A percentile compares a stretch with the other conserved stretches of the same genome.
These are phyloP conservation scores for Cucurbita argyrosperma DNA, from an alignment of 306 rosid species.

Conservation along the genomic window DNA sequence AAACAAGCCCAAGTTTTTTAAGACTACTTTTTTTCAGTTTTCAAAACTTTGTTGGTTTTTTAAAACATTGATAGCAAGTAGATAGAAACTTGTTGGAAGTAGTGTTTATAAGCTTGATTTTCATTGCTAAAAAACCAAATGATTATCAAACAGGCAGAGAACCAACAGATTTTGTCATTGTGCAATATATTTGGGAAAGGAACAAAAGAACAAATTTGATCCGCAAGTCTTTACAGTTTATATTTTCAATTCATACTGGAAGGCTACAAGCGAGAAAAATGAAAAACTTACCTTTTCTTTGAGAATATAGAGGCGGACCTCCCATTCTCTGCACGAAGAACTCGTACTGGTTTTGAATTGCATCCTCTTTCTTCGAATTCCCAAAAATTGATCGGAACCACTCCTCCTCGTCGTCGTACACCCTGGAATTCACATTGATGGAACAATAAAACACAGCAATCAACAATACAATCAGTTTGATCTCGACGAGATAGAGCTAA, in stretches of 20 bases:
- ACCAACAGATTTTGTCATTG: not conserved
- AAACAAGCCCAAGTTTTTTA: not conserved
- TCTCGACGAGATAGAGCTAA: not conserved
- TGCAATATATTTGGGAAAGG: not conserved
- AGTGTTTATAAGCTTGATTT: not conserved
- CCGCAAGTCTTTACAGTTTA: not conserved
- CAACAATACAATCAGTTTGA: not conserved
- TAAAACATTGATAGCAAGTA: too few relatives aligned
- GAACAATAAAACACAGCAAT: not conserved
- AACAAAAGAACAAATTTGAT: not conserved
- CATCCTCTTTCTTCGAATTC: constrained; percentile 44
- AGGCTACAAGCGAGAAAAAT: not conserved
- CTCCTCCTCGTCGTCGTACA: constrained; percentile 60
- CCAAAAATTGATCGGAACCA: constrained; percentile 76
- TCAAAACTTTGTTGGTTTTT: too few relatives aligned
- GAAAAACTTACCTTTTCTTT: constrained; percentile 48
- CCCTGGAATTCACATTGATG: constrained; percentile 22
- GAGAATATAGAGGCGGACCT: constrained; percentile 70
- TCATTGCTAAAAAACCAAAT: too few relatives aligned
- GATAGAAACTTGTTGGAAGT: too few relatives aligned
- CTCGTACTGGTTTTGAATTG: constrained; percentile 79
- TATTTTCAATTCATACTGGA: not conserved
- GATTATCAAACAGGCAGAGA: not conserved
- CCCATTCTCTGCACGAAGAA: constrained; percentile 83
- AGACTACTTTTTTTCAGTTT: too few relatives aligned